phyloP scores from a whole-genome alignment of 331 rosid genomes.

The Pyrus hybrid region DNA sequence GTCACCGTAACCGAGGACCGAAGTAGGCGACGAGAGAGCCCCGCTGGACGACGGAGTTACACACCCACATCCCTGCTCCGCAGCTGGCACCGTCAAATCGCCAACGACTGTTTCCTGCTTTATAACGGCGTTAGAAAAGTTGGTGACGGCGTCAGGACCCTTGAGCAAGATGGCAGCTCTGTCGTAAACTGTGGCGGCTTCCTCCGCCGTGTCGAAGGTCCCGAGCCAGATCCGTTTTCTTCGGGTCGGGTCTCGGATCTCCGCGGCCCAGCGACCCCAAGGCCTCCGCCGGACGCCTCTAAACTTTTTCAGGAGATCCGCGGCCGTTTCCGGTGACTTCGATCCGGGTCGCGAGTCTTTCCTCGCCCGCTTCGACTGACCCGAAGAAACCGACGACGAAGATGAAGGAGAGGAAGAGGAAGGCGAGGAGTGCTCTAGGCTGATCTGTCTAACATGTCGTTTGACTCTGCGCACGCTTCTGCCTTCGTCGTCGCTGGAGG shows the following conservation, averaged over 20 bases:
- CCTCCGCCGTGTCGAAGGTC: conserved; percentile 76
- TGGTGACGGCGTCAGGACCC: conserved; percentile 62
- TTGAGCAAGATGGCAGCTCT: conserved; percentile 60
- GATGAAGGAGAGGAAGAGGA: neutral
- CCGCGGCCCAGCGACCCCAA: conserved; percentile 86
- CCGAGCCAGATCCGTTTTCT: conserved; percentile 77
- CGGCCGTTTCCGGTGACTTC: neutral
- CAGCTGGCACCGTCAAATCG: neutral
- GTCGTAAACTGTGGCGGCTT: conserved; percentile 79
- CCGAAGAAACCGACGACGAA: neutral
- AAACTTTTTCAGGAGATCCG: conserved; percentile 23
- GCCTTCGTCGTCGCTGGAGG: conserved; percentile 48
- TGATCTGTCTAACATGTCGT: conserved; percentile 35
- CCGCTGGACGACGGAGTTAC: neutral
- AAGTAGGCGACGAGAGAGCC: conserved; percentile 43
- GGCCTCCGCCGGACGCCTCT: conserved; percentile 77
- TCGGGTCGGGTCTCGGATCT: conserved; percentile 66
- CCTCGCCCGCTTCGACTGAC: neutral
- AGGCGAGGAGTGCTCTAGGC: conserved; percentile 11
- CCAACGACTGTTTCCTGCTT: neutral
- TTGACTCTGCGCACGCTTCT: conserved; percentile 16
- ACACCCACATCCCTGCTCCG: neutral
- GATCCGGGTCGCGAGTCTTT: neutral
- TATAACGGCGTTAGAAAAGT: conserved; percentile 34
- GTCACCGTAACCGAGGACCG: conserved; percentile 30